These are phyloP conservation scores for Glomus cerebriforme DNA, from an alignment of 192 early-diverging fungal species.

Conservation along the genomic window DNA sequence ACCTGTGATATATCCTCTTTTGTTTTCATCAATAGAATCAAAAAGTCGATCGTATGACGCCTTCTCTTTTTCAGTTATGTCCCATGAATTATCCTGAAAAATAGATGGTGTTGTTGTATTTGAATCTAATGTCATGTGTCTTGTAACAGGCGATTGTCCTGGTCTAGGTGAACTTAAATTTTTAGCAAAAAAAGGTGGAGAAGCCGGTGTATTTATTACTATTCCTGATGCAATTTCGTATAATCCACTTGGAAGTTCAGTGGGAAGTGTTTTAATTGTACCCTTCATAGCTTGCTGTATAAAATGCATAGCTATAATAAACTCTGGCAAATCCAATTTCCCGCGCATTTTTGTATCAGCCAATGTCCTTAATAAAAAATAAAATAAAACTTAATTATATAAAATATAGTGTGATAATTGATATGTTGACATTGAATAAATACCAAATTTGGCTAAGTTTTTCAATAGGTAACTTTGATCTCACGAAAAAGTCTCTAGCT, in stretches of 20 bases:
- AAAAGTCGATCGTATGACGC: conserved; percentile 77
- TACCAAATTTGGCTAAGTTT: conserved; percentile 83
- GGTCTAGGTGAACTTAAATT: conserved; percentile 20
- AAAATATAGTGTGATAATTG: not conserved
- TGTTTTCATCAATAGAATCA: conserved; percentile 66
- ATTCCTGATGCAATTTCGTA: conserved; percentile 24
- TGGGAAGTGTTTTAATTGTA: conserved; percentile 66
- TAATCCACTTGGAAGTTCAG: conserved; percentile 58
- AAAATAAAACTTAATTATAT: not conserved
- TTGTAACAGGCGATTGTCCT: conserved; percentile 22
- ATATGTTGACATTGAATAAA: not conserved
- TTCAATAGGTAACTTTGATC: conserved; percentile 79
- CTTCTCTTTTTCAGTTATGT: conserved; percentile 72
- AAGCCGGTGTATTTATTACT: conserved; percentile 36
- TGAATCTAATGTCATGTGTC: not conserved
- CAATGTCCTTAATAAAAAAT: conserved; percentile 55
- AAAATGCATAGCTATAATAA: conserved; percentile 89
- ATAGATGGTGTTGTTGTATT: not conserved
- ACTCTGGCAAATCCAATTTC: conserved; percentile 77
- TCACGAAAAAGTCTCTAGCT: conserved; percentile 75
- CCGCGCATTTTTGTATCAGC: conserved; percentile 75
- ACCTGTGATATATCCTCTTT: conserved; percentile 71
- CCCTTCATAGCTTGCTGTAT: conserved; percentile 82
- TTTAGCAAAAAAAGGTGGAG: conserved; percentile 31
- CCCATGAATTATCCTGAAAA: conserved; percentile 57